phyloP scores from a whole-genome alignment of 164 flowering plant genomes.

The Vitis rupestris region DNA sequence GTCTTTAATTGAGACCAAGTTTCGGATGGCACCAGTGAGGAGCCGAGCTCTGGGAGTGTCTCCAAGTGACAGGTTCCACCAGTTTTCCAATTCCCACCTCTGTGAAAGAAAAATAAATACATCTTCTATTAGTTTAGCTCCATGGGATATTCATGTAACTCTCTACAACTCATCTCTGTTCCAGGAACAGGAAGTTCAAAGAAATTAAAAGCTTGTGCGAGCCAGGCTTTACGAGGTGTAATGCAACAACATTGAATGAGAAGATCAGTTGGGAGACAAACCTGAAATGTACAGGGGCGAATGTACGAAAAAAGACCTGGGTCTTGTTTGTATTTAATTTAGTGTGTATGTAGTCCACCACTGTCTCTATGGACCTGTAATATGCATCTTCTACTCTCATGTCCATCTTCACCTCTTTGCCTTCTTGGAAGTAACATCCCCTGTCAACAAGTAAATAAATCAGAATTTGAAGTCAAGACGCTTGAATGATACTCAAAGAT shows the following conservation, averaged over 20 bases:
- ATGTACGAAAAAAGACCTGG: conserved; percentile 79
- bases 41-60: conserved; percentile 64
- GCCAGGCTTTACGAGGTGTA: no score
- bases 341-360: conserved; percentile 54
- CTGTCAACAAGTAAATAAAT: conserved; percentile 33
- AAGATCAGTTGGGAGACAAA: conserved; percentile 13
- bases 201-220: no score
- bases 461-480: background rate
- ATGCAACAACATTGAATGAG: background rate
- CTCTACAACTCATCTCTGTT: no score
- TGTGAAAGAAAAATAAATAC: conserved; percentile 18
- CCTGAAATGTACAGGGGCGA: conserved; percentile 97
- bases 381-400: conserved; percentile 74
- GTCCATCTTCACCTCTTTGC: conserved; percentile 54
- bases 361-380: conserved; percentile 57
- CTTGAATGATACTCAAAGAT: no score
- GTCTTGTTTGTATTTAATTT: conserved; percentile 71
- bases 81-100: conserved; percentile 87
- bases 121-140: background rate
- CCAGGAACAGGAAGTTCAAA: no score
- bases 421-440: conserved; percentile 93
- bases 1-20: conserved; percentile 42
- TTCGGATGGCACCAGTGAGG: conserved; percentile 43
- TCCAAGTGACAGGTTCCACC: conserved; percentile 90
- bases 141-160: no score